Percentiles rank a stretch among this genome's conserved stretches.
phyloP scores from a whole-genome alignment of 768 basidiomycete species.

The Psilocybe cyanescens region DNA sequence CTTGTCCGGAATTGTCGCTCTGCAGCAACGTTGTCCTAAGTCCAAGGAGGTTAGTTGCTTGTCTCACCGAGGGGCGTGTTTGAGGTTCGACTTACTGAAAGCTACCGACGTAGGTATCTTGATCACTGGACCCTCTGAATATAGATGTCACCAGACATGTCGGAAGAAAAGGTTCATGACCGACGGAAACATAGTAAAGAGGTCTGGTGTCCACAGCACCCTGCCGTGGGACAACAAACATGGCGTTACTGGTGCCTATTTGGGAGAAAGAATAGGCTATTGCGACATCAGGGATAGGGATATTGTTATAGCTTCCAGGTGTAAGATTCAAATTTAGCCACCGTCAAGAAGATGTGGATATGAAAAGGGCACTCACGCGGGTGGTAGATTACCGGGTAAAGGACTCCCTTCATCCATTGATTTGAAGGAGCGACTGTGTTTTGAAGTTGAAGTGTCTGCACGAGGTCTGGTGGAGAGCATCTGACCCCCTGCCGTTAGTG shows the following conservation, averaged over 20 bases:
- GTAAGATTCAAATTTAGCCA: not conserved
- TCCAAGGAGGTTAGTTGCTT: not conserved
- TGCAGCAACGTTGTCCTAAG: not conserved
- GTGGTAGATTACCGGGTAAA: not conserved
- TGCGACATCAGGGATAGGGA: constrained; percentile 10
- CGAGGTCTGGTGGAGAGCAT: not conserved
- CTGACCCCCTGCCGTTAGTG: not conserved
- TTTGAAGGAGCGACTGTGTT: not conserved
- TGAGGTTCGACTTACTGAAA: constrained; percentile 20
- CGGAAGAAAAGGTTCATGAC: constrained; percentile 23
- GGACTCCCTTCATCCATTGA: not conserved
- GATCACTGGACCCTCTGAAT: constrained; percentile 16
- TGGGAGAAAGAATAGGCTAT: constrained; percentile 19
- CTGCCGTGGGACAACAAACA: constrained; percentile 18
- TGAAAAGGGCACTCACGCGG: not conserved
- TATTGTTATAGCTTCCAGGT: constrained; percentile 4
- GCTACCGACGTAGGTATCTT: constrained; percentile 20
- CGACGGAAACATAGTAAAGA: constrained; percentile 21
- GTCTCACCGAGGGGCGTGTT: not conserved
- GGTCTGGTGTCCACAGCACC: constrained; percentile 17
- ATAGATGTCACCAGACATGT: constrained; percentile 22
- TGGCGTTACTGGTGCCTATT: constrained; percentile 6
- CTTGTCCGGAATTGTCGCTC: not conserved
- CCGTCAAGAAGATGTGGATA: not conserved
- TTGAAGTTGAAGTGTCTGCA: not conserved